Percentiles rank a stretch among this genome's conserved stretches.
phyloP scores from a whole-genome alignment of 148 eudicot genomes.

The Bassia scoparia region DNA sequence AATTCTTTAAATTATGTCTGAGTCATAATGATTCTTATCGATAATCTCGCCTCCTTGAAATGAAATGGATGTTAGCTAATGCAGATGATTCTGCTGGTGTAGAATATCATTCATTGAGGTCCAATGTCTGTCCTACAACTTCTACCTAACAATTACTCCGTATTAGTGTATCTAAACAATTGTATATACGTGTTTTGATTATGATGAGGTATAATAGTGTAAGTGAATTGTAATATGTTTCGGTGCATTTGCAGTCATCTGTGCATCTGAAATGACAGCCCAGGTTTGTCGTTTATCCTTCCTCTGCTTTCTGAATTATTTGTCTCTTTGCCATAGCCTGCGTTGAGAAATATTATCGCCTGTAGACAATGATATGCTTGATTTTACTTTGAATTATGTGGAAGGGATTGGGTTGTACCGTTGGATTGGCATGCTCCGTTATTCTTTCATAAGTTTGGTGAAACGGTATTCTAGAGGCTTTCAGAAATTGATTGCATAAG shows the following conservation, averaged over 20 bases:
- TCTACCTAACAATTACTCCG: too few relatives aligned
- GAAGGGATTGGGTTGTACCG: neutral
- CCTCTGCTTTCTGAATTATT: neutral
- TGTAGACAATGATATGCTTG: too few relatives aligned
- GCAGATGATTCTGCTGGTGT: too few relatives aligned
- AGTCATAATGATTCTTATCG: too few relatives aligned
- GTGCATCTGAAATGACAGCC: constrained; percentile 44
- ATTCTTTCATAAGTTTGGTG: neutral
- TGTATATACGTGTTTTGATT: neutral
- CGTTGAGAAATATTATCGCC: too few relatives aligned
- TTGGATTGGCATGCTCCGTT: neutral
- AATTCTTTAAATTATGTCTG: too few relatives aligned
- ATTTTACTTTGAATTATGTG: neutral
- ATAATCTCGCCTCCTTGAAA: too few relatives aligned
- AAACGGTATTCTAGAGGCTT: too few relatives aligned
- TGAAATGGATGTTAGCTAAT: too few relatives aligned
- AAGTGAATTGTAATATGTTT: neutral
- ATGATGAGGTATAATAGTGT: neutral
- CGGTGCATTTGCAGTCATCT: constrained; percentile 43
- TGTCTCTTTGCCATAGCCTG: neutral
- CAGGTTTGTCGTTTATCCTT: constrained; percentile 36
- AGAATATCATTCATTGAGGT: too few relatives aligned
- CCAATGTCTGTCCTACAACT: too few relatives aligned
- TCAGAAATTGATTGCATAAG: neutral
- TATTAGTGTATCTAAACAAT: too few relatives aligned